Evolutionary conservation across 2,329 filamentous ascomycete species (phyloP).

Genomic region (Xylariaceae sp.): DNA sequence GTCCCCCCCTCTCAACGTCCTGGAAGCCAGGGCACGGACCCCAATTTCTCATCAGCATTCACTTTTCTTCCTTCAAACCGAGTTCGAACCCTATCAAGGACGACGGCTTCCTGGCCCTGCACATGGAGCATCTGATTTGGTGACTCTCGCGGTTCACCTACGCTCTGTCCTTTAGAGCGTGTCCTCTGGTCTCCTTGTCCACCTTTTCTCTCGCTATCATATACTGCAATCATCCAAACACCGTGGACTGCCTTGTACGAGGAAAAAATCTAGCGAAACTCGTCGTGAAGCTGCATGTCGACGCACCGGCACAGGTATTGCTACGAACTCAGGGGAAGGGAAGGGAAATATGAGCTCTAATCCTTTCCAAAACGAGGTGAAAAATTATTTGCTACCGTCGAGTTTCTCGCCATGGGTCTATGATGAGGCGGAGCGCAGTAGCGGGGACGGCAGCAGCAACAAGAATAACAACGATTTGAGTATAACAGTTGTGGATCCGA

Average conservation of each 20-base stretch:
- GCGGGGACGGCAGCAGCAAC: neutral
- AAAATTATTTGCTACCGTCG: constrained; percentile 21
- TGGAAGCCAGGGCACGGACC: no score
- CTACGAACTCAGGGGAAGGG: neutral
- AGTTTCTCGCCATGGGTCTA: constrained; percentile 25
- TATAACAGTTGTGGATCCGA: neutral
- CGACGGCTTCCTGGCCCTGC: no score
- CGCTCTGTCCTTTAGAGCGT: no score
- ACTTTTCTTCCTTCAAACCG: no score
- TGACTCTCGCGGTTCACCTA: no score
- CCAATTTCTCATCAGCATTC: no score
- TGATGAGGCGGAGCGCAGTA: neutral
- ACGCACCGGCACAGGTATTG: neutral
- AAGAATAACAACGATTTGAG: neutral
- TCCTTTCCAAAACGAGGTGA: constrained; percentile 7
- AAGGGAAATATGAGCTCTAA: constrained; percentile 5
- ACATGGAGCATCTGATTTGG: no score
- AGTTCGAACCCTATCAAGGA: no score
- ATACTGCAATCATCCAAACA: neutral
- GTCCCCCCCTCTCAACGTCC: no score
- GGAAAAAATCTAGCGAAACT: neutral
- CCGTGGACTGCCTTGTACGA: no score
- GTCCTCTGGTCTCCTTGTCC: neutral
- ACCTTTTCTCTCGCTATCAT: no score
- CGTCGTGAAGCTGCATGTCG: neutral